Evolutionary conservation across 441 rosid genomes (phyloP).

Genomic region (Aleurites moluccanus): DNA sequence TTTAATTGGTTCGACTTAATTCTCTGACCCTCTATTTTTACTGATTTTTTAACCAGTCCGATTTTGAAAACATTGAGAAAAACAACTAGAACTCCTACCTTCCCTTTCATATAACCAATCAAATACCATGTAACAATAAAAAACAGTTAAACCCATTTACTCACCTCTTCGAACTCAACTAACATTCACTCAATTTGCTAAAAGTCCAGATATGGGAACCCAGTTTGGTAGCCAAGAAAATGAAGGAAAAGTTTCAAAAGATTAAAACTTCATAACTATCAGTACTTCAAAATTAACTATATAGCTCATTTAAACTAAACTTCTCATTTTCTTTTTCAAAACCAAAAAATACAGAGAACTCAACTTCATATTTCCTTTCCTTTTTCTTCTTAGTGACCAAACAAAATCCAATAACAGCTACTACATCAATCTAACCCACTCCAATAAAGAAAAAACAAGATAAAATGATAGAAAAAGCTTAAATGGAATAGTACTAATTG

Average conservation of each 20-base stretch:
- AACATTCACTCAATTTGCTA: background rate
- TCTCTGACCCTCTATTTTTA: no score
- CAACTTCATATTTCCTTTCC: slow-evolving; percentile 9
- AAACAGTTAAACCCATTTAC: background rate
- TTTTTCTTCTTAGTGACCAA: slow-evolving; percentile 17
- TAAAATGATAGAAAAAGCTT: background rate
- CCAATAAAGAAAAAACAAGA: slow-evolving; percentile 2
- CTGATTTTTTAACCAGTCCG: no score
- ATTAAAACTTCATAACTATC: slow-evolving; percentile 8
- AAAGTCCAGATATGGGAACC: background rate
- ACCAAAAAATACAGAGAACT: slow-evolving; percentile 14
- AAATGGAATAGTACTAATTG: slow-evolving; percentile 3
- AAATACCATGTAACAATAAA: background rate
- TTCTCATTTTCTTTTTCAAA: background rate
- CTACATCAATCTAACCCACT: slow-evolving; percentile 8
- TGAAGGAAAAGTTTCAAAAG: background rate
- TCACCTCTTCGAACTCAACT: background rate
- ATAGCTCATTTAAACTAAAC: slow-evolving; percentile 20
- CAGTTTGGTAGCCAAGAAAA: slow-evolving; percentile 1
- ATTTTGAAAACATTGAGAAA: no score
- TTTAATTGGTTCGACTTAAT: no score
- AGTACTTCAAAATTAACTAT: slow-evolving; percentile 11
- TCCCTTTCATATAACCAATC: background rate
- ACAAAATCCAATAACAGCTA: slow-evolving; percentile 11
- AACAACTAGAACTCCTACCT: background rate